Evolutionary conservation across 2,329 filamentous ascomycete species (phyloP), one percentile per base, ranked within the genome.

Genomic region (Paecilomyces niveus): DNA sequence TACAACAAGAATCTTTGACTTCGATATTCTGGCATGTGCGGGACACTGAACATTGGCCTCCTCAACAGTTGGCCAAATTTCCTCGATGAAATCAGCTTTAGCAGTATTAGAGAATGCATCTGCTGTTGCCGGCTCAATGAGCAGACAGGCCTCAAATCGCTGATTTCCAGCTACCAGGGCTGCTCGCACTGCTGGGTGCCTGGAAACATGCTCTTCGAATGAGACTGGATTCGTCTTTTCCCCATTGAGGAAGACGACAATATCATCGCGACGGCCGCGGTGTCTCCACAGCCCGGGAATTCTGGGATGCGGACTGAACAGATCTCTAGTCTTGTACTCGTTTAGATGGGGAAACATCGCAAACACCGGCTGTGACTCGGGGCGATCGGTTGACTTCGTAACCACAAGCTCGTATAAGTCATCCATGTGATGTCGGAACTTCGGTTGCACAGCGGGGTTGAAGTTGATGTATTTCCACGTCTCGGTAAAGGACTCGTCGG

Each of bases 1-100:
- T 0, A 68, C 65, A 24, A 77, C 70, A 2, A 68, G 49, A 18
- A 77, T 70, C 32, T 65, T 61, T 1, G 60, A 60, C 54, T 67
- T 65, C 3, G 62, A 21, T 7, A 72, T 62, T 18, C 67, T 62
- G 1, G 65, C 72, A 61, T 74, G 68, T 10, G 63, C 63, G 2
- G 69, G 69, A 52, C 63, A 64, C 5, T 59, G 54, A 1, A 57
- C 35, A 57, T 76, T 76, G 4, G 68, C 70, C 31, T 68, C 58
- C 39, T 66, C 61, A 3, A 75, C 66, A 10, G 60, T 64, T 5
- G 70, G 69, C 35, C 22, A 57, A 45, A 29, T 35, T 32, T 45
- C 26, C 10, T 54, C 50, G 13, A 26, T 54, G 33, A 54, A 35
- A 5, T 35, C 15, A 2, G 21, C 18, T 1, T n/a, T 53, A 13